phyloP scores from a whole-genome alignment of 352 stramenopile genomes.

The Pythium monospermum region DNA sequence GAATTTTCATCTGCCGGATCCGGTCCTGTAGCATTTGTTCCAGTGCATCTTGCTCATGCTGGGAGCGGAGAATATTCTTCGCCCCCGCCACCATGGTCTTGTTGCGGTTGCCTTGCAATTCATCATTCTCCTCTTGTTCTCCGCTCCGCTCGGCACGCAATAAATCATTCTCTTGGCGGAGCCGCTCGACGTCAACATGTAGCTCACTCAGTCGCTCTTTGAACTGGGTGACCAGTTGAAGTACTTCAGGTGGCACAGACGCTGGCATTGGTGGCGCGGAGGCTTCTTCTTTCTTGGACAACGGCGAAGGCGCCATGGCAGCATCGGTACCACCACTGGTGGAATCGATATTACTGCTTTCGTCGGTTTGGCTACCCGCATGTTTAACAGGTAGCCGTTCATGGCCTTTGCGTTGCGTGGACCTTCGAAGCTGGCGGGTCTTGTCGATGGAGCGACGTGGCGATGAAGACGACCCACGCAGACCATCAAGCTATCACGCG shows the following conservation, averaged over 20 bases:
- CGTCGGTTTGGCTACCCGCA: slow-evolving; percentile 11
- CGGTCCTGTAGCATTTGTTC: slow-evolving; percentile 26
- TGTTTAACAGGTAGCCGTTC: slow-evolving; percentile 7
- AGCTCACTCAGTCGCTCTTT: slow-evolving; percentile 37
- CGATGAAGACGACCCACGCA: not conserved
- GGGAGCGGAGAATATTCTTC: not conserved
- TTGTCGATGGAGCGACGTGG: slow-evolving; percentile 3
- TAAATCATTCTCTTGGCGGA: slow-evolving; percentile 53
- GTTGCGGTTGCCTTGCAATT: not conserved
- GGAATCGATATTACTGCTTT: not conserved
- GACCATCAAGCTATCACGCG: not conserved
- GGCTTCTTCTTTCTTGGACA: not conserved
- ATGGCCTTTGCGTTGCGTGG: not conserved
- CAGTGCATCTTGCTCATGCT: slow-evolving; percentile 28
- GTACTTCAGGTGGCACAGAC: no score
- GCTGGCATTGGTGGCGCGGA: no score
- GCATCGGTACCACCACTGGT: not conserved
- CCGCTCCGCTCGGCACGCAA: slow-evolving; percentile 24
- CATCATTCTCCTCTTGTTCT: not conserved
- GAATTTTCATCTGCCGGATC: slow-evolving; percentile 38
- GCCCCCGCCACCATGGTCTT: not conserved
- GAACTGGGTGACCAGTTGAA: slow-evolving; percentile 26
- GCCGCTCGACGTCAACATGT: slow-evolving; percentile 38
- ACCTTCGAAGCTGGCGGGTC: not conserved
- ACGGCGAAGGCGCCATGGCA: no score